Evolutionary conservation across 352 stramenopile species (phyloP).

Genomic region (Phytophthora capsici): DNA sequence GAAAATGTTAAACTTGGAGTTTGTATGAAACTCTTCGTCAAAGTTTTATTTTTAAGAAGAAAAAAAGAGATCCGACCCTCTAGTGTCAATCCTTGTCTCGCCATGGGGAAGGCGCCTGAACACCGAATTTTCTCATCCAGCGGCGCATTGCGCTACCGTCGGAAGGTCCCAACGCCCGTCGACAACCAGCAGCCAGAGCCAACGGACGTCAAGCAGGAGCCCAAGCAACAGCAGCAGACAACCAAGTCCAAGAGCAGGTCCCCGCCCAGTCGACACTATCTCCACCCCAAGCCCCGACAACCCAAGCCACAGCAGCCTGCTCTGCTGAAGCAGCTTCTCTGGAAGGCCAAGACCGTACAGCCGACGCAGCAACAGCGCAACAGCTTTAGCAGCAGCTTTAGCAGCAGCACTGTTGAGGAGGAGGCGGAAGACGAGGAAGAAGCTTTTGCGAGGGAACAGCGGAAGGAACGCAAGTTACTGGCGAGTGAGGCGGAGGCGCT

Average conservation of each 20-base stretch:
- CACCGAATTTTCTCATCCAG: constrained; percentile 34
- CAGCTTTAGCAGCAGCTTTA: constrained; percentile 1
- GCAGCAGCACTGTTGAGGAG: constrained; percentile 14
- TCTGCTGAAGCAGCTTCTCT: constrained; percentile 66
- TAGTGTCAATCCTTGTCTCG: not conserved
- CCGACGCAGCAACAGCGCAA: constrained; percentile 4
- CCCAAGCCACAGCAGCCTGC: constrained; percentile 18
- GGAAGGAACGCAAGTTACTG: constrained; percentile 48
- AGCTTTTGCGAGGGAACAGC: constrained; percentile 47
- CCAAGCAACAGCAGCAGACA: constrained; percentile 6
- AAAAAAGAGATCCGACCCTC: constrained; percentile 28
- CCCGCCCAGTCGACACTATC: constrained; percentile 2
- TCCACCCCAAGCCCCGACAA: constrained; percentile 7
- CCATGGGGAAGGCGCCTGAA: constrained; percentile 64
- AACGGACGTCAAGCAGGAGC: constrained; percentile 7
- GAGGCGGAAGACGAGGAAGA: constrained; percentile 49
- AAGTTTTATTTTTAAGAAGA: not conserved
- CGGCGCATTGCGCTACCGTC: constrained; percentile 54
- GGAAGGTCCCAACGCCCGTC: constrained; percentile 40
- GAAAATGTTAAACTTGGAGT: constrained; percentile 12
- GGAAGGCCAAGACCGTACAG: constrained; percentile 59
- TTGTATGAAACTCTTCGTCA: constrained; percentile 22
- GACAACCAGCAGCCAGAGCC: constrained; percentile 46
- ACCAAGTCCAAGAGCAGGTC: constrained; percentile 15
- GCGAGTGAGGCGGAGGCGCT: constrained; percentile 33